Conservation (phyloP, 2,329 filamentous ascomycete species). For the Botrytis galanthina region DNA sequence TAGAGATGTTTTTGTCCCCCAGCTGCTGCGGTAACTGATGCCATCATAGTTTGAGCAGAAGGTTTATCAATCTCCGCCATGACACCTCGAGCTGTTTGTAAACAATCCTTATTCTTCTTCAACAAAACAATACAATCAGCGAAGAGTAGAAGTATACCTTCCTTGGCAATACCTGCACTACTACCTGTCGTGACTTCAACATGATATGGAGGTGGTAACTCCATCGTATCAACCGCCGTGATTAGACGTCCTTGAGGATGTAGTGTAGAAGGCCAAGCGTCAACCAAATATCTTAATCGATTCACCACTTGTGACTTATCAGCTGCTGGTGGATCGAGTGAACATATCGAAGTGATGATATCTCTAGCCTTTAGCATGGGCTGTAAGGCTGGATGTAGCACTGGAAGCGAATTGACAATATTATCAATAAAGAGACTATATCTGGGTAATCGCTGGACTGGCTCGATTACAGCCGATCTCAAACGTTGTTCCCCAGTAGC, state of each 20-base stretch:
- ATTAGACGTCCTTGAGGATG: conserved; percentile 76
- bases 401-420: conserved; percentile 81
- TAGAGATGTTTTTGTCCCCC: conserved; percentile 57
- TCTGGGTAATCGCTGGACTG: conserved; percentile 87
- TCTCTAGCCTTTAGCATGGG: conserved; percentile 85
- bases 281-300: conserved; percentile 72
- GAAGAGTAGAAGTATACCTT: conserved; percentile 79
- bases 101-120: conserved; percentile 63
- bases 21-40: conserved; percentile 61
- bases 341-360: conserved; percentile 94
- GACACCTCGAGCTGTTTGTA: conserved; percentile 70
- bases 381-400: conserved; percentile 80
- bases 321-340: conserved; percentile 71
- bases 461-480: conserved; percentile 90
- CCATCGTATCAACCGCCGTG: conserved; percentile 74
- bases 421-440: conserved; percentile 97
- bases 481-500: conserved; percentile 87
- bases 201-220: conserved; percentile 71
- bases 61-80: conserved; percentile 83
- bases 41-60: conserved; percentile 60
- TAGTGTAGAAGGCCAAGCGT: conserved; percentile 71
- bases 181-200: conserved; percentile 20
- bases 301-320: conserved; percentile 73
- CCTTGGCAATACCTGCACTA: conserved; percentile 40
- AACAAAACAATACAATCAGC: conserved; percentile 77